Conservation (phyloP, 805 yeast genomes). For the Pichia scutulata region DNA sequence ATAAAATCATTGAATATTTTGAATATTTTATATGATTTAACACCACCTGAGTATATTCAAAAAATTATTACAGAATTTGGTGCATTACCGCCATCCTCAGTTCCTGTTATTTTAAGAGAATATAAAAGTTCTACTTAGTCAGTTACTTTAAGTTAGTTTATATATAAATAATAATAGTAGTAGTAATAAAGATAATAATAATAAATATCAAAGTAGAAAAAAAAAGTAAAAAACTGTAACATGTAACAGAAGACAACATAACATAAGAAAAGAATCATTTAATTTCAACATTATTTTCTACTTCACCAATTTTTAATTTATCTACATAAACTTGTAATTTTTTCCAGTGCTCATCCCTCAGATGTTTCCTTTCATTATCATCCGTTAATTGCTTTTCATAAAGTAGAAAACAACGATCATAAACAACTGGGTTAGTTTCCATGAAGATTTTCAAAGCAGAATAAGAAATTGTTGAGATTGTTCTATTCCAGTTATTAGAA, state of each 20-base stretch:
- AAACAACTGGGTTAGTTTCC: constrained; percentile 85
- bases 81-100: constrained; percentile 95
- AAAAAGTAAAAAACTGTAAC: no score
- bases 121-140: constrained; percentile 46
- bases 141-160: neutral
- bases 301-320: constrained; percentile 23
- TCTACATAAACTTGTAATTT: constrained; percentile 55
- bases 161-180: neutral
- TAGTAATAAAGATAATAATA: neutral
- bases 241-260: neutral
- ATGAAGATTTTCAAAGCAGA: constrained; percentile 85
- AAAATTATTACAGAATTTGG: constrained; percentile 96
- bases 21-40: constrained; percentile 85
- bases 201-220: no score
- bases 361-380: constrained; percentile 53
- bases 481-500: constrained; percentile 77
- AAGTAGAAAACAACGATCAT: constrained; percentile 85
- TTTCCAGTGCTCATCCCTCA: constrained; percentile 65
- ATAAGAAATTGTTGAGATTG: constrained; percentile 84
- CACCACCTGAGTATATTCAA: constrained; percentile 89
- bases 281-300: constrained; percentile 53
- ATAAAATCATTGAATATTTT: constrained; percentile 61
- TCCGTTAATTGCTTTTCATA: constrained; percentile 76
- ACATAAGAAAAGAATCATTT: constrained; percentile 12
- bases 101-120: constrained; percentile 92